A percentile compares a stretch with the other conserved stretches of the same genome.
phyloP scores from a whole-genome alignment of 306 rosid species.

The Trifolium pratense region DNA sequence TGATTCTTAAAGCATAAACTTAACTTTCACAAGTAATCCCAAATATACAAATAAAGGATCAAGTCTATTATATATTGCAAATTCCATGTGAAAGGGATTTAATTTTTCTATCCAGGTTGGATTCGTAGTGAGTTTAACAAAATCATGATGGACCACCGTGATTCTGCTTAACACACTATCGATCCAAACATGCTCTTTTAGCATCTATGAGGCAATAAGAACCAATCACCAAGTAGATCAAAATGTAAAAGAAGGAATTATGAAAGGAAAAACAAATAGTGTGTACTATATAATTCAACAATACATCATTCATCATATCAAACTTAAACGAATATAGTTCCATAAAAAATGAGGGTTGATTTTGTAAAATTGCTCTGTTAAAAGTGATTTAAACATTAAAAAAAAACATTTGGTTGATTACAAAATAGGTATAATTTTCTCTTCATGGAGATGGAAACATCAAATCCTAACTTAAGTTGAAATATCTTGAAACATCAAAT shows the following conservation, averaged over 20 bases:
- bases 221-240: background rate
- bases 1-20: background rate
- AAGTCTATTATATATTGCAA: background rate
- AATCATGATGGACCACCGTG: too few relatives aligned
- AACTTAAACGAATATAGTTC: too few relatives aligned
- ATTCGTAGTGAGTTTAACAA: too few relatives aligned
- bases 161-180: too few relatives aligned
- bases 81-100: background rate
- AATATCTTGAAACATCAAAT: background rate
- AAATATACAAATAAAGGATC: background rate
- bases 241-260: constrained; percentile 10
- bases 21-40: background rate
- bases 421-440: background rate
- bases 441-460: background rate
- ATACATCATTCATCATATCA: background rate
- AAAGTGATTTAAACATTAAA: background rate
- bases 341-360: background rate
- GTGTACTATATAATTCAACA: background rate
- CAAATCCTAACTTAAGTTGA: background rate
- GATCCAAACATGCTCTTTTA: background rate
- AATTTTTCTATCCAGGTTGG: background rate
- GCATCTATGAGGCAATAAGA: constrained; percentile 22
- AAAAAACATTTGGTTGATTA: background rate
- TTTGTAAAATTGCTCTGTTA: background rate
- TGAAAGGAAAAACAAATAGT: background rate